Evolutionary conservation across 768 basidiomycete species (phyloP).

Genomic region (Lentinus tigrinus): DNA sequence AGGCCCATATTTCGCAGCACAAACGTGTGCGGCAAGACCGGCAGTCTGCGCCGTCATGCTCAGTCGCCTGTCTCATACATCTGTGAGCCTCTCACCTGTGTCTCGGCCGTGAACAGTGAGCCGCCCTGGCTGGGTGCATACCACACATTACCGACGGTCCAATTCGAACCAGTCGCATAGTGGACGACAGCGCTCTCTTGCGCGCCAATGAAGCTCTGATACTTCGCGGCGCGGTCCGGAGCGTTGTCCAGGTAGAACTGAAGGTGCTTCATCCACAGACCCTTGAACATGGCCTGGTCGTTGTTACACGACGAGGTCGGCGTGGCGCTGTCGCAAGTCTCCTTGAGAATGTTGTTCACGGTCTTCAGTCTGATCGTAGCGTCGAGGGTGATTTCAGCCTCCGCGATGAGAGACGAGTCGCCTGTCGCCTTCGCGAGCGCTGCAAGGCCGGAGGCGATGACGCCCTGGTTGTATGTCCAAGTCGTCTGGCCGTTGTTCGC

Average conservation of each 20-base stretch:
- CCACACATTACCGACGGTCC: conserved; percentile 36
- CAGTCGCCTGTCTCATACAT: no score
- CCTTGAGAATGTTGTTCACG: conserved; percentile 12
- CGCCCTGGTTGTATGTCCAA: conserved; percentile 62
- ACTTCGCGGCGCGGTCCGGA: conserved; percentile 10
- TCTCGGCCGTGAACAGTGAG: conserved; percentile 29
- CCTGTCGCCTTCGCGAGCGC: conserved; percentile 32
- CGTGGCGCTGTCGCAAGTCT: conserved; percentile 21
- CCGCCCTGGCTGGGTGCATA: conserved; percentile 29
- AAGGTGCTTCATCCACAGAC: conserved; percentile 21
- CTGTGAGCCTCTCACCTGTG: conserved; percentile 1
- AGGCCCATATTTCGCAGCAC: conserved; percentile 5
- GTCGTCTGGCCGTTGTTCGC: conserved; percentile 38
- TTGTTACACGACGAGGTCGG: conserved; percentile 9
- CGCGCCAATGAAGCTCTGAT: conserved; percentile 14
- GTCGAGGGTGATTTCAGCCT: conserved; percentile 22
- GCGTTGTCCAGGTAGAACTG: conserved; percentile 20
- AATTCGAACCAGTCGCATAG: background rate
- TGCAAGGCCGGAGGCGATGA: conserved; percentile 53
- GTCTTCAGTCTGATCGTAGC: conserved; percentile 13
- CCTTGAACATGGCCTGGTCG: conserved; percentile 10
- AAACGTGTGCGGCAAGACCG: conserved; percentile 5
- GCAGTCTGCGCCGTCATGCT: background rate
- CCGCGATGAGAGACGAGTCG: conserved; percentile 6
- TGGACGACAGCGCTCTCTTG: conserved; percentile 10